Percentiles rank a stretch among this genome's conserved stretches.
phyloP scores from a whole-genome alignment of 2,329 filamentous ascomycete species.

The Fusarium vanettenii region DNA sequence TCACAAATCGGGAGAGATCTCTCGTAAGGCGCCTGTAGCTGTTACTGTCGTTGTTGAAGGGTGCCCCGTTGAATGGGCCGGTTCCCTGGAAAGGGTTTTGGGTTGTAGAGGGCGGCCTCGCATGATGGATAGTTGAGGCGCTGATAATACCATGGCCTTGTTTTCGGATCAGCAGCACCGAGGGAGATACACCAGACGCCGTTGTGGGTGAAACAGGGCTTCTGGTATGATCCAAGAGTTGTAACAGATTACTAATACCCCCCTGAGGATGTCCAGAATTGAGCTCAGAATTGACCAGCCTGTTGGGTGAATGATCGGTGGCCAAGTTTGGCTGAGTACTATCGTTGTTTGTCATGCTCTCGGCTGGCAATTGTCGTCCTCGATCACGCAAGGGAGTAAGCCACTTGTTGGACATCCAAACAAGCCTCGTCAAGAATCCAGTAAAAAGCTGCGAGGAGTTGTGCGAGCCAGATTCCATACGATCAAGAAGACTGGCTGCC shows the following conservation, averaged over 20 bases:
- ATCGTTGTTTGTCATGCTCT: not conserved
- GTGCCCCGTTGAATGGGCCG: not conserved
- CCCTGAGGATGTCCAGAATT: not conserved
- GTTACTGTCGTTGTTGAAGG: conserved; percentile 26
- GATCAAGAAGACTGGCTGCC: conserved; percentile 29
- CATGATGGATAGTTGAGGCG: not conserved
- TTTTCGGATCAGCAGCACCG: not conserved
- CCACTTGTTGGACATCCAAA: conserved; percentile 6
- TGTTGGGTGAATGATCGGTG: not conserved
- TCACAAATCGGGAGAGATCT: conserved; percentile 31
- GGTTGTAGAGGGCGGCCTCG: not conserved
- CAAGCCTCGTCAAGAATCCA: conserved; percentile 1
- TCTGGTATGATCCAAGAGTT: not conserved
- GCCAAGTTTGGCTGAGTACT: not conserved
- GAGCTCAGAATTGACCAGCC: not conserved
- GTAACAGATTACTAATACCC: not conserved
- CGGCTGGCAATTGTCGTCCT: not conserved
- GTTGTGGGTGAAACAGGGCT: not conserved
- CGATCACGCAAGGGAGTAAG: conserved; percentile 13
- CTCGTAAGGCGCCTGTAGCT: conserved; percentile 24
- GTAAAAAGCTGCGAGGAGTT: conserved; percentile 2
- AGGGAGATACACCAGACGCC: not conserved
- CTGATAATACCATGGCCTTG: not conserved
- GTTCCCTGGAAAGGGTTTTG: not conserved
- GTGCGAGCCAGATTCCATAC: not conserved